Evolutionary conservation across 1,284 basidiomycete species (phyloP).

Genomic region (Fistulina hepatica): DNA sequence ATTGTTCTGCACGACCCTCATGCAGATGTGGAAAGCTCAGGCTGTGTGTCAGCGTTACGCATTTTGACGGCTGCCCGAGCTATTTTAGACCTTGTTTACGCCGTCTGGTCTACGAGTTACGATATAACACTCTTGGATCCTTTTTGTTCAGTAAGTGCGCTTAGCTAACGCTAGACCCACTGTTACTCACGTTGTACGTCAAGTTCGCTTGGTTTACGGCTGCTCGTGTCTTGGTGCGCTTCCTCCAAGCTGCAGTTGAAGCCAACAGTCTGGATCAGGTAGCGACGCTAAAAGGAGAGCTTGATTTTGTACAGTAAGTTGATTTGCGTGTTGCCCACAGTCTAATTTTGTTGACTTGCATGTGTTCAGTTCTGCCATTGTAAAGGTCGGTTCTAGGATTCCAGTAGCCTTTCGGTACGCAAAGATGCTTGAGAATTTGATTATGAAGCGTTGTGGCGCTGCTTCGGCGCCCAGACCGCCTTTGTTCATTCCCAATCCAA

Average conservation of each 20-base stretch:
- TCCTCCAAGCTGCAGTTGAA: slow-evolving; percentile 48
- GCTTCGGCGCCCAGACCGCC: slow-evolving; percentile 14
- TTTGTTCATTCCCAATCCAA: no score
- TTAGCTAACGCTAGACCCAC: slow-evolving; percentile 4
- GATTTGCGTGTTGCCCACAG: not conserved
- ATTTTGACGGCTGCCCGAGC: slow-evolving; percentile 53
- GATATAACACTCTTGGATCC: slow-evolving; percentile 55
- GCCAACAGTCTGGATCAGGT: slow-evolving; percentile 41
- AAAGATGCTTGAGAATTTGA: slow-evolving; percentile 45
- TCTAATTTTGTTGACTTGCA: not conserved
- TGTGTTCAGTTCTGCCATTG: slow-evolving; percentile 39
- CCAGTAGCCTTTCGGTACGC: slow-evolving; percentile 56
- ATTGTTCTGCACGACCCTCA: slow-evolving; percentile 67
- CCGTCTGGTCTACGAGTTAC: slow-evolving; percentile 55
- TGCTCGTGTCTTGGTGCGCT: slow-evolving; percentile 53
- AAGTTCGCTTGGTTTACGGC: slow-evolving; percentile 63
- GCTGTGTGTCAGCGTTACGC: slow-evolving; percentile 55
- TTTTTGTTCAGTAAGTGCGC: slow-evolving; percentile 40
- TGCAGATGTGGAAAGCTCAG: slow-evolving; percentile 42
- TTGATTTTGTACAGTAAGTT: slow-evolving; percentile 54
- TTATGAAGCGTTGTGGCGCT: slow-evolving; percentile 27
- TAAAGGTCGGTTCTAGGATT: slow-evolving; percentile 50
- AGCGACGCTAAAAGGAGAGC: slow-evolving; percentile 43
- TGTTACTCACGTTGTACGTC: slow-evolving; percentile 6
- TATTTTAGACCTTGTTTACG: slow-evolving; percentile 58